Conservation (phyloP, 2,329 filamentous ascomycete species). For the Orbilia quercus region DNA sequence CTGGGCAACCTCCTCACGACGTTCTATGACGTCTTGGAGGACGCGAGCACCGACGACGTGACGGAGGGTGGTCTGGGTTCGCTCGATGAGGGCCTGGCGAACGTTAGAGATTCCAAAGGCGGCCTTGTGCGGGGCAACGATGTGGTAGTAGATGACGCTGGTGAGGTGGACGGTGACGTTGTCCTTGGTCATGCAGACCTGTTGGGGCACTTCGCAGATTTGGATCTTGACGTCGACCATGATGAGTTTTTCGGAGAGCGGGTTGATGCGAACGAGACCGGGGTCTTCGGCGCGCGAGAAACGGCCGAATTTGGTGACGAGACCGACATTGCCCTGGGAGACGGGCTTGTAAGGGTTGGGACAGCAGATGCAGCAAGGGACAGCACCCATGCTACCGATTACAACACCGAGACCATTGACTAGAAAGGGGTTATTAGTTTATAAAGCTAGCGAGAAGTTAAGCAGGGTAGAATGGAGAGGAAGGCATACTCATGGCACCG, state of each 20-base stretch:
- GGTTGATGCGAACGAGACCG: conserved; percentile 96
- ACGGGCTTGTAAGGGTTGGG: conserved; percentile 97
- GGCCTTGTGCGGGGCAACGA: conserved; percentile 92
- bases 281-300: conserved; percentile 97
- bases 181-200: conserved; percentile 99
- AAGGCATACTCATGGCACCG: conserved; percentile 79
- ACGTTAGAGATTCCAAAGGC: conserved; percentile 97
- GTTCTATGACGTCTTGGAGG: conserved; percentile 97
- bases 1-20: conserved; percentile 94
- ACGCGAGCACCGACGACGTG: conserved; percentile 96
- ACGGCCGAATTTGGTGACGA: conserved; percentile 93
- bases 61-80: conserved; percentile 95
- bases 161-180: conserved; percentile 94
- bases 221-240: conserved; percentile 99
- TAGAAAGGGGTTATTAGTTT: conserved; percentile 59
- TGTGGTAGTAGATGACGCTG: conserved; percentile 99
- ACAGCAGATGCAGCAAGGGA: conserved; percentile 90
- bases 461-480: conserved; percentile 1
- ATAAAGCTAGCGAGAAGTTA: neutral
- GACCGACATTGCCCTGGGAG: conserved; percentile 89
- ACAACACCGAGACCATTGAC: conserved; percentile 78
- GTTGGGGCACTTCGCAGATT: conserved; percentile 93
- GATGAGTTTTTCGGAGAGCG: conserved; percentile 86
- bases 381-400: conserved; percentile 82
- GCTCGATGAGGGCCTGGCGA: conserved; percentile 94